These are phyloP conservation scores for Mercurialis annua DNA, from an alignment of 345 rosid genomes.

Conservation along the genomic window DNA sequence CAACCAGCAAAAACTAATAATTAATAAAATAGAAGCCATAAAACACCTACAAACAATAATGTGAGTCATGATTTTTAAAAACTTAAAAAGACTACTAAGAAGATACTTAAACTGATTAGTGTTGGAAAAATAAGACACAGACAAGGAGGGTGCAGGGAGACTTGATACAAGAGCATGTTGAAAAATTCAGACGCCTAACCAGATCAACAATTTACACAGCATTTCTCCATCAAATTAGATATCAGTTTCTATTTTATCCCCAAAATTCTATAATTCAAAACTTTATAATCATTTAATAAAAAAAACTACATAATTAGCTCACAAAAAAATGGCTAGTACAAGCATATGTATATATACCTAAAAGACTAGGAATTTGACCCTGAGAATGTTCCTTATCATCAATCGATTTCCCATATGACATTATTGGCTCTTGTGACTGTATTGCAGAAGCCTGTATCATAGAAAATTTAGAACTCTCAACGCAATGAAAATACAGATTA, in stretches of 20 bases:
- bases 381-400: constrained; percentile 55
- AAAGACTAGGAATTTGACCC: constrained; percentile 81
- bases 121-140: not conserved
- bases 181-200: not conserved
- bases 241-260: not conserved
- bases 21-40: not conserved
- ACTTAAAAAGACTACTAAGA: not conserved
- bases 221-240: not conserved
- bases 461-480: constrained; percentile 2
- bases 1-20: not conserved
- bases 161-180: not conserved
- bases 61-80: not conserved
- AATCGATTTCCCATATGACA: constrained; percentile 74
- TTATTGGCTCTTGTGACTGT: constrained; percentile 70
- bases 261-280: not conserved
- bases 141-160: not conserved
- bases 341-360: constrained; percentile 51
- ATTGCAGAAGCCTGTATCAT: constrained; percentile 64
- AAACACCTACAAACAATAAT: not conserved
- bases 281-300: not conserved
- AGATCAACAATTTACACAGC: not conserved
- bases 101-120: not conserved
- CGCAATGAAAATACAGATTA: not conserved
- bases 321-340: constrained; percentile 1
- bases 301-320: not conserved